Percentiles rank a stretch among this genome's conserved stretches.
Evolutionary conservation across 306 rosid genomes (phyloP).

Genomic region (Acacia crassicarpa): DNA sequence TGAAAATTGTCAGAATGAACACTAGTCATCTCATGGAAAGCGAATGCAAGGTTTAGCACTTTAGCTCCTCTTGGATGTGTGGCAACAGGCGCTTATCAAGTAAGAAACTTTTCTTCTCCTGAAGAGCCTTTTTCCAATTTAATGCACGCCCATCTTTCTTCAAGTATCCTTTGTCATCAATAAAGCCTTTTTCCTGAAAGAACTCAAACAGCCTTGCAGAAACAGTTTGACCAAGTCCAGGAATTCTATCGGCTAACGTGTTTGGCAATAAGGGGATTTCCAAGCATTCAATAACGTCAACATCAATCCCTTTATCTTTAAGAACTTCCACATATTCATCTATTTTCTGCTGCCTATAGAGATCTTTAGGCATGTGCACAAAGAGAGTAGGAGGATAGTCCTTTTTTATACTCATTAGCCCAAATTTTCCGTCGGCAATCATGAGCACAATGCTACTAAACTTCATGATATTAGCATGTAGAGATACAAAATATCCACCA

Average conservation of each 20-base stretch:
- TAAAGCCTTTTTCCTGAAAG: constrained; percentile 60
- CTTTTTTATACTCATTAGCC: constrained; percentile 48
- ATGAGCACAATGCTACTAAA: constrained; percentile 65
- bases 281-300: constrained; percentile 72
- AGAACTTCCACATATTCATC: constrained; percentile 50
- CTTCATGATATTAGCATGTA: constrained; percentile 62
- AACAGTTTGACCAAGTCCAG: constrained; percentile 59
- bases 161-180: constrained; percentile 79
- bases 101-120: constrained; percentile 41
- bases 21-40: constrained; percentile 87
- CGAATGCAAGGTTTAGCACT: constrained; percentile 92
- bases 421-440: constrained; percentile 92
- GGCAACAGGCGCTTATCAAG: constrained; percentile 49
- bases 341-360: constrained; percentile 64
- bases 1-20: constrained; percentile 64
- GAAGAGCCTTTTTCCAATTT: constrained; percentile 57
- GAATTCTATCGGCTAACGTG: constrained; percentile 72
- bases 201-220: constrained; percentile 62
- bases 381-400: constrained; percentile 81
- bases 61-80: constrained; percentile 86
- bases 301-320: constrained; percentile 63
- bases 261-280: constrained; percentile 67
- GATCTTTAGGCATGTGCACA: constrained; percentile 95
- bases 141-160: constrained; percentile 71
- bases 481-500: constrained; percentile 86